Evolutionary conservation across 169 alveolate species (phyloP), one percentile per base, ranked within the genome.

Genomic region (Plasmodium yoelii): DNA sequence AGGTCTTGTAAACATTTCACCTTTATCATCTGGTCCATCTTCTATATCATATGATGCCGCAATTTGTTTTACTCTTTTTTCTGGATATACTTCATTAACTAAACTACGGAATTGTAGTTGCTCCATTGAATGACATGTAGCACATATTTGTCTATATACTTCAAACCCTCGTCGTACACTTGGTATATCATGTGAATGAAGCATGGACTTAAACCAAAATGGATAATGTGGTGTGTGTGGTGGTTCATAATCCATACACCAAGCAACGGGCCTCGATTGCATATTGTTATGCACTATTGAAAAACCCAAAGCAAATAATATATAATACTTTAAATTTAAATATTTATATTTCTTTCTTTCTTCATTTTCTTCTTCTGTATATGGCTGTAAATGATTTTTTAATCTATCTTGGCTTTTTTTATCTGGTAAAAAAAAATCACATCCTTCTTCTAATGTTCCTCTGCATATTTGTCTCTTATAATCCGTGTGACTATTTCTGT

Each of bases 1-100:
- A n/a, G 96, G 96, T 19, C 97, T 88, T 65, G 96, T 94, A 87
- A 73, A 95, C 97, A 95, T 95, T 53, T 95, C 97, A 5, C 97
- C 97, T 65, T 92, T 73, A 82, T 93, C 97, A 69, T 95, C 94
- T 19, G 97, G 97, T 19, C 97, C 97, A 77, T 95, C 97, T 42
- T 80, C 95, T n/a, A 95, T 93, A 72, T 95, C 97, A 61, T 94
- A 94, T 28, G 93, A 94, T 39, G 97, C 97, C 7, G 97, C 97
- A 22, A 95, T 93, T 75, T 95, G 94, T 93, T 95, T 95, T 64
- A 95, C 96, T 34, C 97, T 69, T 64, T 93, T 77, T 82, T 94
- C 97, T 13, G 97, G 97, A 87, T 94, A 94, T 47, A 95, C 97
- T 67, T 95, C 97, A 53, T 93, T 93, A 19, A 95, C 96, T 84